Conservation (phyloP, 2,329 filamentous ascomycete species). For the Cladosporium austrohemisphaericum region DNA sequence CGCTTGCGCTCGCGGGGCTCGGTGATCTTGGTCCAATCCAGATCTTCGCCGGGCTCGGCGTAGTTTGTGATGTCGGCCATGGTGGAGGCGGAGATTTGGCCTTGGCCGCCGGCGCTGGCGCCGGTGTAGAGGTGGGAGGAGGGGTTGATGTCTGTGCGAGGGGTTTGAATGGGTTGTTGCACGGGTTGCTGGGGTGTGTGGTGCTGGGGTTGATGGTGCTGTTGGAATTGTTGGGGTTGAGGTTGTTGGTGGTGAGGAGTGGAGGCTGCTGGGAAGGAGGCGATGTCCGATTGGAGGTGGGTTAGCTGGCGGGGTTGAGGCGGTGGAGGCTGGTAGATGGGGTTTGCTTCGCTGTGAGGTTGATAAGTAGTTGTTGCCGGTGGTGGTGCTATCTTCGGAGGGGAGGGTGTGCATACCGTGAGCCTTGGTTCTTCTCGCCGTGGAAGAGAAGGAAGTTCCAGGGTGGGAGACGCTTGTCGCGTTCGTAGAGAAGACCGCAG, state of each 20-base stretch:
- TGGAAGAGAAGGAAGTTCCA: constrained; percentile 69
- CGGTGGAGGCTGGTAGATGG: constrained; percentile 15
- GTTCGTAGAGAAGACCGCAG: constrained; percentile 84
- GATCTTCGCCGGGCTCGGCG: constrained; percentile 38
- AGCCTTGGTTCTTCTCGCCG: constrained; percentile 39
- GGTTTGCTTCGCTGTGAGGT: constrained; percentile 13
- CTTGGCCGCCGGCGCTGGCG: constrained; percentile 29
- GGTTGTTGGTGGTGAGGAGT: constrained; percentile 2
- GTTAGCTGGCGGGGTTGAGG: constrained; percentile 21
- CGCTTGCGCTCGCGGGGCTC: constrained; percentile 37
- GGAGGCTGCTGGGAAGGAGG: constrained; percentile 24
- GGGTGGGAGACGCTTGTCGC: constrained; percentile 75
- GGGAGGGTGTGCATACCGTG: constrained; percentile 17
- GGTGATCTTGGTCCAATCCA: constrained; percentile 38
- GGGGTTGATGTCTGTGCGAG: constrained; percentile 25
- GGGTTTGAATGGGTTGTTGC: constrained; percentile 11
- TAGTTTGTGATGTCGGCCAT: constrained; percentile 36
- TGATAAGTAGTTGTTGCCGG: neutral
- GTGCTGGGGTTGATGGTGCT: constrained; percentile 1
- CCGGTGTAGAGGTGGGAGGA: constrained; percentile 34
- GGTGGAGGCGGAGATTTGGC: constrained; percentile 31
- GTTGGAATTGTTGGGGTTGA: constrained; percentile 13
- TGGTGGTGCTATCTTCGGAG: neutral
- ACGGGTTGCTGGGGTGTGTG: neutral
- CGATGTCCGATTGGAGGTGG: constrained; percentile 31